Conservation (phyloP, 768 basidiomycete genomes). For the Tephrocybe sp. region DNA sequence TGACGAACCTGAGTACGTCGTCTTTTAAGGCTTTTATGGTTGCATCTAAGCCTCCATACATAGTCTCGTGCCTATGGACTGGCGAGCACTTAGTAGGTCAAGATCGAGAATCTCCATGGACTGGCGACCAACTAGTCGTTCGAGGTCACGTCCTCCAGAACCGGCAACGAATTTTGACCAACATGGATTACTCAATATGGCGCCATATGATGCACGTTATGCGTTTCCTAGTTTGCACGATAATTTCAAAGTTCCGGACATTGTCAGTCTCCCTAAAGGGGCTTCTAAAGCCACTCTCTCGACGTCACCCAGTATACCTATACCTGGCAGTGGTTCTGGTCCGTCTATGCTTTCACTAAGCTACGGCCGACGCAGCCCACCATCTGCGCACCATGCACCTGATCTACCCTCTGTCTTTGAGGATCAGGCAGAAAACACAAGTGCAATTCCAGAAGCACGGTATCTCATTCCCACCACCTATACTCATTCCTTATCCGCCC, state of each 20-base stretch:
- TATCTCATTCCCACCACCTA: conserved; percentile 29
- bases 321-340: conserved; percentile 30
- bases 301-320: conserved; percentile 32
- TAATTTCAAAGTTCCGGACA: conserved; percentile 25
- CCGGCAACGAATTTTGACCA: conserved; percentile 48
- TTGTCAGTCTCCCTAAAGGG: conserved; percentile 18
- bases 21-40: conserved; percentile 1
- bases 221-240: conserved; percentile 36
- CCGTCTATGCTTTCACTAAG: conserved; percentile 37
- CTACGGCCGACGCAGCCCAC: conserved; percentile 43
- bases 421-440: conserved; percentile 32
- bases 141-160: conserved; percentile 73
- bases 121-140: conserved; percentile 79
- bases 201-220: conserved; percentile 40
- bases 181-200: conserved; percentile 26
- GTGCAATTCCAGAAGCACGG: conserved; percentile 29
- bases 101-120: conserved; percentile 91
- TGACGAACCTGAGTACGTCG: conserved; percentile 72
- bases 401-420: conserved; percentile 49
- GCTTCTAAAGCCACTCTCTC: conserved; percentile 16
- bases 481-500: conserved; percentile 35
- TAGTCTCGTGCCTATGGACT: conserved; percentile 80
- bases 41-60: conserved; percentile 1
- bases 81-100: conserved; percentile 89
- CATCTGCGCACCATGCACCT: conserved; percentile 31